Percentiles rank a stretch among this genome's conserved stretches.
These are phyloP conservation scores for Amauroascus verrucosus DNA, from an alignment of 2,329 filamentous ascomycete species.

Conservation along the genomic window DNA sequence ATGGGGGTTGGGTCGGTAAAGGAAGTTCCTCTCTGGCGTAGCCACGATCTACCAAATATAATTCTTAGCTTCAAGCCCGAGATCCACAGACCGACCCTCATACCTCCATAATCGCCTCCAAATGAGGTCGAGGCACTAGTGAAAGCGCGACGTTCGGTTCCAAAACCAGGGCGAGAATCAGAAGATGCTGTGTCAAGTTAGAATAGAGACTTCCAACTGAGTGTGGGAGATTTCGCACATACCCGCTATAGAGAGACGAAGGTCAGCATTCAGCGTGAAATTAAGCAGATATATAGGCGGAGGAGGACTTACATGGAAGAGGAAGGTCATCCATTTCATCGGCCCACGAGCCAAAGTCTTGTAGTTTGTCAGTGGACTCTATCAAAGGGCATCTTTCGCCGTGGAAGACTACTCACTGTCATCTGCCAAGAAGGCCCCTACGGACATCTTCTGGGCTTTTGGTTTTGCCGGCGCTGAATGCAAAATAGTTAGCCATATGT, in stretches of 20 bases:
- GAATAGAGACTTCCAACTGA: slow-evolving; percentile 4
- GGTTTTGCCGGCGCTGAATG: slow-evolving; percentile 77
- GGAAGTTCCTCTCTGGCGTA: slow-evolving; percentile 59
- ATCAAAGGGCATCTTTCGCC: neutral
- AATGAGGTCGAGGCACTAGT: slow-evolving; percentile 29
- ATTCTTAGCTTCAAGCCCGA: slow-evolving; percentile 3
- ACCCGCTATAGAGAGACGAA: slow-evolving; percentile 9
- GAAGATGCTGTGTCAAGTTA: slow-evolving; percentile 25
- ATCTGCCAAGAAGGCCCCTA: slow-evolving; percentile 90
- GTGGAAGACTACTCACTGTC: slow-evolving; percentile 54
- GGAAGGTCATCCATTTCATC: slow-evolving; percentile 92
- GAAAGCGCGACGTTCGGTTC: slow-evolving; percentile 42
- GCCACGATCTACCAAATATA: slow-evolving; percentile 25
- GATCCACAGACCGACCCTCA: neutral
- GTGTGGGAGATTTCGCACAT: slow-evolving; percentile 11
- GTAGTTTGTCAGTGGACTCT: slow-evolving; percentile 13
- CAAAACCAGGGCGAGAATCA: slow-evolving; percentile 38
- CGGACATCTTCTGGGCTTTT: slow-evolving; percentile 92
- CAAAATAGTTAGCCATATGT: slow-evolving; percentile 15
- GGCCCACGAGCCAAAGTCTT: slow-evolving; percentile 84
- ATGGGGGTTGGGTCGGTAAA: slow-evolving; percentile 84
- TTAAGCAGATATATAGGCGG: neutral
- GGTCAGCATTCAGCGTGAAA: slow-evolving; percentile 6
- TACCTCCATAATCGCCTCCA: slow-evolving; percentile 31
- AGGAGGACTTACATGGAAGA: slow-evolving; percentile 54